These are phyloP conservation scores for Ramalina peruviana DNA, from an alignment of 495 filamentous ascomycete genomes.

Conservation along the genomic window DNA sequence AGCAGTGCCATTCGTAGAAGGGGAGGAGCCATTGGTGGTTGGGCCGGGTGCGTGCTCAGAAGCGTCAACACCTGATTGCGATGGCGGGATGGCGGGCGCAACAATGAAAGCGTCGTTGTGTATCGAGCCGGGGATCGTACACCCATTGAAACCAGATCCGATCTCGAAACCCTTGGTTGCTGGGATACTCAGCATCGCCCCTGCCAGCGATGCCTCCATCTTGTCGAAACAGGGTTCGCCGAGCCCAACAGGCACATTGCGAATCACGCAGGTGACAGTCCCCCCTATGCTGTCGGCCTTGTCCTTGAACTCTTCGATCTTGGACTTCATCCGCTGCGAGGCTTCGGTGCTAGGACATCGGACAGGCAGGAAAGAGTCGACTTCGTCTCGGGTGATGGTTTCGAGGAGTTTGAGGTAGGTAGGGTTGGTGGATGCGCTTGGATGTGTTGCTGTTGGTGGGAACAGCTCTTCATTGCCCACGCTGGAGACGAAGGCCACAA, in stretches of 20 bases:
- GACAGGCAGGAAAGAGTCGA: conserved; percentile 73
- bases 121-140: conserved; percentile 71
- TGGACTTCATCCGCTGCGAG: conserved; percentile 57
- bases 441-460: conserved; percentile 62
- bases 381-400: conserved; percentile 58
- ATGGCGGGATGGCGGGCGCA: conserved; percentile 24
- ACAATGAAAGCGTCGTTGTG: conserved; percentile 89
- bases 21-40: conserved; percentile 14
- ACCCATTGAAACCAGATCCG: conserved; percentile 71
- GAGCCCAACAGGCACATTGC: conserved; percentile 67
- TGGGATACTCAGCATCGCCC: conserved; percentile 95
- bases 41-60: conserved; percentile 19
- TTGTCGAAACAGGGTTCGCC: conserved; percentile 96
- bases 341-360: conserved; percentile 64
- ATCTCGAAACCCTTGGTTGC: conserved; percentile 97
- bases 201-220: conserved; percentile 82
- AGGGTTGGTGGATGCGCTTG: conserved; percentile 64
- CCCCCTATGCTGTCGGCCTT: conserved; percentile 78
- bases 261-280: conserved; percentile 90
- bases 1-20: conserved; percentile 22
- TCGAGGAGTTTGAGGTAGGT: conserved; percentile 66
- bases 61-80: conserved; percentile 14
- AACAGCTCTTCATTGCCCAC: conserved; percentile 76
- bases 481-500: conserved; percentile 79
- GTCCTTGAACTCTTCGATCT: conserved; percentile 64